These are phyloP conservation scores for Peniophora sp. DNA, from an alignment of 1,284 basidiomycete genomes.

Conservation along the genomic window DNA sequence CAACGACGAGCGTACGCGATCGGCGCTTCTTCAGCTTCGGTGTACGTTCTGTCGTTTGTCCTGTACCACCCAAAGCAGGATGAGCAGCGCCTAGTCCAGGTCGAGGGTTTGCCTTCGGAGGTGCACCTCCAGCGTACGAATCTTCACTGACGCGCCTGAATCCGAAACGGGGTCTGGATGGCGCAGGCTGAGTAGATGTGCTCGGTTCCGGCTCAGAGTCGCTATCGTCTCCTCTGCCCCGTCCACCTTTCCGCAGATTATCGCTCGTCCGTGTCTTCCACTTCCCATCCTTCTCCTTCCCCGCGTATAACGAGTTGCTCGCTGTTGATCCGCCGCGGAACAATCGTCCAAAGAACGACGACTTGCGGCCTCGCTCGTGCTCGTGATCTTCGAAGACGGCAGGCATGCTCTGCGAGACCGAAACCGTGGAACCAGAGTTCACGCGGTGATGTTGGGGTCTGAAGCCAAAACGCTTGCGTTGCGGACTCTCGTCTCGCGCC, in stretches of 20 bases:
- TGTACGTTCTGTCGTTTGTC: not conserved
- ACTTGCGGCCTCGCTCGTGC: slow-evolving; percentile 1
- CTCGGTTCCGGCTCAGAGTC: slow-evolving; percentile 16
- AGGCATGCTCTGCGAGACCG: not conserved
- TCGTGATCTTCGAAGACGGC: not conserved
- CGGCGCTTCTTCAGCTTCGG: slow-evolving; percentile 16
- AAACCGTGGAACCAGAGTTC: not conserved
- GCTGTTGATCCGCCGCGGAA: slow-evolving; percentile 19
- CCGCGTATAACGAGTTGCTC: slow-evolving; percentile 2
- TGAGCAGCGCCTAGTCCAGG: slow-evolving; percentile 4
- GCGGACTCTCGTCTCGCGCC: not conserved
- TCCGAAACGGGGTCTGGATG: not conserved
- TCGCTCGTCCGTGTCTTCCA: slow-evolving; percentile 36
- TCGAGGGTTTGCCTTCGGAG: not conserved
- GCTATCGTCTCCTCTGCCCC: slow-evolving; percentile 22
- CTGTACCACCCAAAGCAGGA: slow-evolving; percentile 6
- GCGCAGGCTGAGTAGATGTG: too few relatives aligned
- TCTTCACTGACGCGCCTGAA: not conserved
- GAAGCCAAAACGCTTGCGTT: not conserved
- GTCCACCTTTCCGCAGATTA: slow-evolving; percentile 28
- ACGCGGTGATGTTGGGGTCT: not conserved
- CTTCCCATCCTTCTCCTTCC: slow-evolving; percentile 7
- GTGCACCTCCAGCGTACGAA: not conserved
- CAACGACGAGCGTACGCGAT: slow-evolving; percentile 14
- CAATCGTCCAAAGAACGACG: slow-evolving; percentile 32